Base-by-base conservation (phyloP, 2,329 filamentous ascomycete species). In the Raffaelea arxii region DNA sequence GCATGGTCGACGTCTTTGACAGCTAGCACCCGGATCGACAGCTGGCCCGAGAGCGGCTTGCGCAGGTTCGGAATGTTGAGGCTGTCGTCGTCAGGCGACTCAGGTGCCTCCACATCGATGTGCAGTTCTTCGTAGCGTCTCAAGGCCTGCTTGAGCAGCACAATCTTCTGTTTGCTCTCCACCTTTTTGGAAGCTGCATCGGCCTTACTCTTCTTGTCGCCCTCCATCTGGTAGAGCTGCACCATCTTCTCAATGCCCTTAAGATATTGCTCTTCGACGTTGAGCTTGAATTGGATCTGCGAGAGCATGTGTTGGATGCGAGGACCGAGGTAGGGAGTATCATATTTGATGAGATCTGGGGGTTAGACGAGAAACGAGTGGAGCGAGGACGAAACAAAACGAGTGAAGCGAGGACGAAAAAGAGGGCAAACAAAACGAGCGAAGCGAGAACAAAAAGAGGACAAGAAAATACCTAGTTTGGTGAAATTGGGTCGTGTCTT, bases 241-340 rank as follows among this genome's bases (percentile, higher is more conserved):
- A 96, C 87, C 92, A 98, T 97, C 71, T 98, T 98, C 67, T 98
- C 92, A 56, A 98, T 92, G 51, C 92, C 92, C 60, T 94, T 94
- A 55, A 97, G 89, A 67, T 98, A 98, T 67, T 98, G 92, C 63
- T 96, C 94, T 65, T 98, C 92, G 24, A 98, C 92, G 55, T 92
- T 95, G 51, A 98, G 77, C 70, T 98, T 98, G 72, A 98, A 98
- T 66, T 97, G 89, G 53, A 98, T 83, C 65, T 98, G 92, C 41
- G 92, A 94, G 60, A 98, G 73, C 92, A 98, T 98, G 59, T 97
- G 85, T 70, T 98, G 92, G 59, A 98, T 98, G 56, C 94, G 89
- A 50, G 92, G 91, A 27, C 92, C 92, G 52, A 98, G 82, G 63
- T 96, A 87, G 18, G 86, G 86, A 25, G 90, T 96, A 62, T 98